Percentiles rank a stretch among this genome's conserved stretches.
phyloP scores from a whole-genome alignment of 2,329 filamentous ascomycete species.

The Coniochaeta sp. region DNA sequence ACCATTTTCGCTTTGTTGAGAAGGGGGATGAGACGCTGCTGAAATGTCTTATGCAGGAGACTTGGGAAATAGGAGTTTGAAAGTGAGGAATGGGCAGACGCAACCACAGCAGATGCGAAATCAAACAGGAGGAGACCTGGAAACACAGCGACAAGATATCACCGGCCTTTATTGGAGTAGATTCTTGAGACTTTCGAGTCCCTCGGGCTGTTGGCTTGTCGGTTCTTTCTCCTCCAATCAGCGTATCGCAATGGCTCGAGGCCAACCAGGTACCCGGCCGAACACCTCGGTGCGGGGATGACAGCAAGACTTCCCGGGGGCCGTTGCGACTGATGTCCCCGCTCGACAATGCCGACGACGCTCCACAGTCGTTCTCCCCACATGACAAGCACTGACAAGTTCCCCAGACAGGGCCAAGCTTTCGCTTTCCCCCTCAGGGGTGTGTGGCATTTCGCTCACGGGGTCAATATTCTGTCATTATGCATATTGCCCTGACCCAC shows the following conservation, averaged over 20 bases:
- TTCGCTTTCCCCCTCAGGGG: too few relatives aligned
- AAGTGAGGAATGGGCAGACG: not conserved
- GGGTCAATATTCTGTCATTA: too few relatives aligned
- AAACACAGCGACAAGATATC: not conserved
- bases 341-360: not conserved
- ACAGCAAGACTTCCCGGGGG: not conserved
- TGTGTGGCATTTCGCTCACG: too few relatives aligned
- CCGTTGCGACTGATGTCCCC: not conserved
- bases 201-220: not conserved
- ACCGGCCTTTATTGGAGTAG: not conserved
- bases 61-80: not conserved
- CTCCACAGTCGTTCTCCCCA: not conserved
- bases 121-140: not conserved
- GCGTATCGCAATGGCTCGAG: not conserved
- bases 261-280: not conserved
- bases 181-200: not conserved
- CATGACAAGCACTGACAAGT: not conserved
- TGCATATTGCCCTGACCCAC: too few relatives aligned
- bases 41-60: not conserved
- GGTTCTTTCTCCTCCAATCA: not conserved
- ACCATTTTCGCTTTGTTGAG: constrained; percentile 28
- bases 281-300: not conserved
- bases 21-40: not conserved
- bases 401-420: too few relatives aligned
- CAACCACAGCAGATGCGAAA: not conserved